Conservation (phyloP, 768 basidiomycete genomes). For the Mycena haematopus region DNA sequence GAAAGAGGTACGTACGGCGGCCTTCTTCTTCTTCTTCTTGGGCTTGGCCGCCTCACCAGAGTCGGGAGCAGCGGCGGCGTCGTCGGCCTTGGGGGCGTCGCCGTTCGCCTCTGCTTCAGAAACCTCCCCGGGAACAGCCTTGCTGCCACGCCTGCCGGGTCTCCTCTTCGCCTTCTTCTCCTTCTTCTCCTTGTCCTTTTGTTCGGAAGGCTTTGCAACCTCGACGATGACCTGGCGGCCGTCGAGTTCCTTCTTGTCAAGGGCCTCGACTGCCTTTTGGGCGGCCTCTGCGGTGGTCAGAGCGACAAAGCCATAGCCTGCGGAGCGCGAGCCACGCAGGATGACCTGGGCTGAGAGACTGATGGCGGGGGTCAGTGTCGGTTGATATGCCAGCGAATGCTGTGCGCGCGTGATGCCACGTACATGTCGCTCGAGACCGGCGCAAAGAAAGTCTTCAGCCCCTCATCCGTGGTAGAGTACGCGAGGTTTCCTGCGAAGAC, state of each 20-base stretch:
- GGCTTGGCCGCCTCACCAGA: slow-evolving; percentile 77
- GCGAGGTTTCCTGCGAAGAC: slow-evolving; percentile 97
- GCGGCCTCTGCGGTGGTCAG: slow-evolving; percentile 82
- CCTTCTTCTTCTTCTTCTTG: slow-evolving; percentile 86
- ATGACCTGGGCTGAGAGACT: slow-evolving; percentile 89
- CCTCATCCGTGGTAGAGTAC: slow-evolving; percentile 92
- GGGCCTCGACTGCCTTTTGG: slow-evolving; percentile 82
- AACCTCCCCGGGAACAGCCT: slow-evolving; percentile 88
- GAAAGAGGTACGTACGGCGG: slow-evolving; percentile 51
- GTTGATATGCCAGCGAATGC: slow-evolving; percentile 43
- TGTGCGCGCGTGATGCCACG: slow-evolving; percentile 52
- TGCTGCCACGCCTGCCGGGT: slow-evolving; percentile 85
- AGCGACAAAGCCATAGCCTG: slow-evolving; percentile 94
- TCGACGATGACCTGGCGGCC: slow-evolving; percentile 90
- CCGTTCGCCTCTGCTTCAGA: slow-evolving; percentile 90
- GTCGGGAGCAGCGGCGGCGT: slow-evolving; percentile 56
- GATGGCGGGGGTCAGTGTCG: slow-evolving; percentile 26
- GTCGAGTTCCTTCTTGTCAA: slow-evolving; percentile 89
- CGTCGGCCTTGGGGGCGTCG: slow-evolving; percentile 67
- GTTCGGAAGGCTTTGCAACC: slow-evolving; percentile 89
- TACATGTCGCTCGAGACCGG: slow-evolving; percentile 89
- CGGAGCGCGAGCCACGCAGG: slow-evolving; percentile 81
- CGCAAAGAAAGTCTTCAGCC: slow-evolving; percentile 93
- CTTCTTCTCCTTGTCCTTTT: slow-evolving; percentile 84
- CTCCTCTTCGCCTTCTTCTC: slow-evolving; percentile 81